phyloP scores from a whole-genome alignment of 176 grass and related monocot species.

The Urochloa ruziziensis region DNA sequence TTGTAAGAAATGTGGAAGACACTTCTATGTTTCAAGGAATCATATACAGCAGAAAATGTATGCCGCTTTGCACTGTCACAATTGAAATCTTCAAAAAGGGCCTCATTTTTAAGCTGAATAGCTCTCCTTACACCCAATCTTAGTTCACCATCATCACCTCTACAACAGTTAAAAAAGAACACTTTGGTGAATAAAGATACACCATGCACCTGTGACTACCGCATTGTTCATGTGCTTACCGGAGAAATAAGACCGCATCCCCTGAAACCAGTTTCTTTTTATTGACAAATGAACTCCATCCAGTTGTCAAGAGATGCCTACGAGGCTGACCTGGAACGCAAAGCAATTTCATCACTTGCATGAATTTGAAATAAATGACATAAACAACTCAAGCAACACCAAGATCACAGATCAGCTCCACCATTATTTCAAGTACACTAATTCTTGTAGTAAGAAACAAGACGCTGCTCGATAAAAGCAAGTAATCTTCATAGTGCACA shows the following conservation, averaged over 20 bases:
- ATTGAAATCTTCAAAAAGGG: slow-evolving; percentile 43
- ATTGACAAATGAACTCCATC: slow-evolving; percentile 98
- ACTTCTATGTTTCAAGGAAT: slow-evolving; percentile 55
- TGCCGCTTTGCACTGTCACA: slow-evolving; percentile 30
- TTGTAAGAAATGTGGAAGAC: slow-evolving; percentile 86
- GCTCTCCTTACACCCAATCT: slow-evolving; percentile 85
- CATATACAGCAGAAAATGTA: slow-evolving; percentile 44
- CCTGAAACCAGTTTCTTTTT: slow-evolving; percentile 95
- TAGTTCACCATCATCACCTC: slow-evolving; percentile 82
- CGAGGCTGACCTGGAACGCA: slow-evolving; percentile 85
- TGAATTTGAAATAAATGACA: not conserved
- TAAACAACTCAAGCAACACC: not conserved
- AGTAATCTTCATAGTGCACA: not conserved
- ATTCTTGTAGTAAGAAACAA: not conserved
- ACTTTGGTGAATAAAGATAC: slow-evolving; percentile 2
- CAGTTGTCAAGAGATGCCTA: slow-evolving; percentile 97
- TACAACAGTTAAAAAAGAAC: slow-evolving; percentile 27
- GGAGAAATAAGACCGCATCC: slow-evolving; percentile 87
- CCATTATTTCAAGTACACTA: not conserved
- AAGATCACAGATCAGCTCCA: not conserved
- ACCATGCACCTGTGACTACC: not conserved
- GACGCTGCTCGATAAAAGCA: not conserved
- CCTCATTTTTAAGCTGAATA: slow-evolving; percentile 75
- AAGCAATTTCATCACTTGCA: slow-evolving; percentile 7
- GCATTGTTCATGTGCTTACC: slow-evolving; percentile 42